Evolutionary conservation across 257 asterid genomes (phyloP), one percentile per base, ranked within the genome.

Genomic region (Hygrophila difformis): DNA sequence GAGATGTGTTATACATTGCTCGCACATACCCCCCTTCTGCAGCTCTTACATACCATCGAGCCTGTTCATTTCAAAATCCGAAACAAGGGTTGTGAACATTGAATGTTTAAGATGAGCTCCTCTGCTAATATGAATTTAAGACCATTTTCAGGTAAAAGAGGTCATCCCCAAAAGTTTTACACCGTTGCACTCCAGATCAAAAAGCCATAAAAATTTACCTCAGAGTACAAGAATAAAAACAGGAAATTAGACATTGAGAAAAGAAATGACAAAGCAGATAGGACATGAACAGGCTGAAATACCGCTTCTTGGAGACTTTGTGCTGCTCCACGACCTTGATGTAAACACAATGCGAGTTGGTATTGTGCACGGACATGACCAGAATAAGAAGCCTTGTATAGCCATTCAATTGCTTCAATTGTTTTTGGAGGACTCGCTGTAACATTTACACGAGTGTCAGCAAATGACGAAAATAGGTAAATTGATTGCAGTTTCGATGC

Each of bases 1-100:
- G 63, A 59, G 99, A 71, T 4, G 82, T 67, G 55, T 86, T 86
- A 55, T 91, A 81, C 99, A 91, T 91, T 16, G 99, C 95, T 37
- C 93, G 97, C 10, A 59, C 82, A 46, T 86, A 86, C 24, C 97
- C 99, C 57, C 93, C 99, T 74, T 82, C 94, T 0, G 95, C 96
- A 62, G 99, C 95, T 66, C 42, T 65, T 48, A 70, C 63, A 68
- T 78, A 86, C 93, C 94, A 82, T 40, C 67, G 69, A 52, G 89
- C 93, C 99, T 86, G 73, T 60, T n/a, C 31, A 26, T 3, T 8
- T 3, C 8, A 5, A 8, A 26, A 26, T 26, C 31, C 31, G 7
- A 26, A 26, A 8, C 7, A 26, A n/a, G n/a, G n/a, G n/a, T n/a
- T n/a, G n/a, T n/a, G n/a, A n/a, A n/a, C n/a, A n/a, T n/a, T n/a